phyloP scores from a whole-genome alignment of 2,329 filamentous ascomycete genomes.

The Exophiala mesophila region DNA sequence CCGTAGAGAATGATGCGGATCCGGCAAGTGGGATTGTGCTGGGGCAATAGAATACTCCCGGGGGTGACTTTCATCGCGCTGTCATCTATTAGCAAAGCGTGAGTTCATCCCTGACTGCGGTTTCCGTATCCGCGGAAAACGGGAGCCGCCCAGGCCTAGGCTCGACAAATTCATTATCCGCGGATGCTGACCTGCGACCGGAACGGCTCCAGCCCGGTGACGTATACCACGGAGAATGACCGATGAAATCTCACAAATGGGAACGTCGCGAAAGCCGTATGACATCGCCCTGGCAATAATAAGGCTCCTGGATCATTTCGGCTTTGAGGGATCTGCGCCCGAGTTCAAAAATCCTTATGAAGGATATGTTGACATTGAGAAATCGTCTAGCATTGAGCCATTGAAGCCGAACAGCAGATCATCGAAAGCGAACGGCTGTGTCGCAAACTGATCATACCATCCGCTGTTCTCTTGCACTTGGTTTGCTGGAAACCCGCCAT shows the following conservation, averaged over 20 bases:
- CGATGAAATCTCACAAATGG: too few relatives aligned
- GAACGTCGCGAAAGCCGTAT: too few relatives aligned
- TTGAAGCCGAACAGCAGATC: slow-evolving; percentile 35
- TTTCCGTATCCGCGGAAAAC: neutral
- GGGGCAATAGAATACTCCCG: neutral
- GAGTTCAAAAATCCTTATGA: too few relatives aligned
- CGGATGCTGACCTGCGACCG: too few relatives aligned
- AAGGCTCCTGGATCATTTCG: too few relatives aligned
- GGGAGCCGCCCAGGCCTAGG: neutral
- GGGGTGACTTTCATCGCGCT: neutral
- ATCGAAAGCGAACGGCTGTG: slow-evolving; percentile 21
- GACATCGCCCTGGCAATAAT: too few relatives aligned
- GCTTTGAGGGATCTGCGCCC: too few relatives aligned
- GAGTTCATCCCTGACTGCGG: neutral
- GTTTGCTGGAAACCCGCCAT: neutral
- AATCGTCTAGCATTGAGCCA: slow-evolving; percentile 23
- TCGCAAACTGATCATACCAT: slow-evolving; percentile 6
- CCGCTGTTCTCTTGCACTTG: slow-evolving; percentile 26
- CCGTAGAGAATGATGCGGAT: neutral
- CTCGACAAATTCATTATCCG: too few relatives aligned
- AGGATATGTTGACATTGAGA: neutral
- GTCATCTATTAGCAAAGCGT: neutral
- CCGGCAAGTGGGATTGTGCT: neutral
- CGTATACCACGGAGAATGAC: too few relatives aligned
- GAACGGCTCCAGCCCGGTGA: too few relatives aligned